Conservation (phyloP, 169 alveolate species). For the Fabrea salina region DNA sequence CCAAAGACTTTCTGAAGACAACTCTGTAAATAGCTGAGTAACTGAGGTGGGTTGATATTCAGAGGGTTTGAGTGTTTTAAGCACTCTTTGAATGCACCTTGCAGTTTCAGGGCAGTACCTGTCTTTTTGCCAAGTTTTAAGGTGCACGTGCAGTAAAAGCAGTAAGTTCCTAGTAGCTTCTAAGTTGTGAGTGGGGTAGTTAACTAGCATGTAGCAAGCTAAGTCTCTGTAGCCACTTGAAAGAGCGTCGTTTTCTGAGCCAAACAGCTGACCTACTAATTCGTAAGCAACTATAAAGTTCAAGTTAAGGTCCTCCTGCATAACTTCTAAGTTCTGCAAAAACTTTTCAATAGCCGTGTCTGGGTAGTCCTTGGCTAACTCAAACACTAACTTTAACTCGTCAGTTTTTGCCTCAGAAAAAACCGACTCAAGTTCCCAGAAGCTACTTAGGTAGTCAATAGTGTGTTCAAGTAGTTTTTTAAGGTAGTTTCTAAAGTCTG, state of each 20-base stretch:
- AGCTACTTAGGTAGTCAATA: not conserved
- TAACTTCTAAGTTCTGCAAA: not conserved
- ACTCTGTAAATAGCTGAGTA: no score
- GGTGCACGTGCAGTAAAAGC: constrained; percentile 46
- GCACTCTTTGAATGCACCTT: not conserved
- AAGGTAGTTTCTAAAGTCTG: not conserved
- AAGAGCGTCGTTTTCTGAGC: not conserved
- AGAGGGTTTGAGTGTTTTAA: not conserved
- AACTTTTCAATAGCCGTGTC: not conserved
- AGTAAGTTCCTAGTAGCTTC: not conserved
- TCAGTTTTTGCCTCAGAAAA: no score
- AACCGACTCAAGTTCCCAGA: not conserved
- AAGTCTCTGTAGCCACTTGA: not conserved
- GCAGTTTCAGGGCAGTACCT: constrained; percentile 71
- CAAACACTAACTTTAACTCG: not conserved
- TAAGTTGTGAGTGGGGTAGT: not conserved
- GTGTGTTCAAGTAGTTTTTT: not conserved
- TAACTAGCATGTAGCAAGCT: not conserved
- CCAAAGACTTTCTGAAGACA: no score
- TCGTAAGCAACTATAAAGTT: not conserved
- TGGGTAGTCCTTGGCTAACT: not conserved
- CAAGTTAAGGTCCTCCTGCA: not conserved
- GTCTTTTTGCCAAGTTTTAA: constrained; percentile 78
- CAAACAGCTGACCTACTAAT: not conserved
- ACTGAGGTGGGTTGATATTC: no score